These are phyloP conservation scores for Starmerella bombicola DNA, from an alignment of 805 yeast species.

Conservation along the genomic window DNA sequence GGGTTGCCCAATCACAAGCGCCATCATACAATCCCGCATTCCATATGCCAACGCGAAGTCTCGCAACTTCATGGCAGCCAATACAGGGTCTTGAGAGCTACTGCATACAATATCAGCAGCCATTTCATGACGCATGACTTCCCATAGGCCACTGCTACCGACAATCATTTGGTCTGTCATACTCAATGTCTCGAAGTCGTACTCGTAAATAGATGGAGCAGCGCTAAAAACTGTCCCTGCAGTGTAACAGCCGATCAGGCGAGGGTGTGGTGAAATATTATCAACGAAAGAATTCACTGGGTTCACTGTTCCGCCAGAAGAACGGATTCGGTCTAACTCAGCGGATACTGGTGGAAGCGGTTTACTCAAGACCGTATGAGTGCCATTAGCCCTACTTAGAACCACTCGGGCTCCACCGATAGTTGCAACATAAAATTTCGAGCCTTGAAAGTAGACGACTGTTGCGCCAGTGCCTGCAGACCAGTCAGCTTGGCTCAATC, in stretches of 20 bases:
- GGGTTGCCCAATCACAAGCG: conserved; percentile 41
- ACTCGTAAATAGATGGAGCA: conserved; percentile 54
- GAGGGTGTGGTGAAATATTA: conserved; percentile 54
- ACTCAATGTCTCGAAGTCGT: conserved; percentile 42
- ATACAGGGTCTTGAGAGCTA: conserved; percentile 62
- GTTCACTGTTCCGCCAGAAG: conserved; percentile 82
- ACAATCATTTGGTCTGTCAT: conserved; percentile 76
- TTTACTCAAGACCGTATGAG: conserved; percentile 62
- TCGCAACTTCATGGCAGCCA: conserved; percentile 84
- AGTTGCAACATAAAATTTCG: conserved; percentile 64
- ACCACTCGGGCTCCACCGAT: conserved; percentile 84
- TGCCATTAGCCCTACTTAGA: conserved; percentile 69
- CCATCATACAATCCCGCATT: conserved; percentile 68
- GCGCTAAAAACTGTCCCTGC: conserved; percentile 79
- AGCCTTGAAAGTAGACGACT: conserved; percentile 62
- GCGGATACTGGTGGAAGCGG: conserved; percentile 66
- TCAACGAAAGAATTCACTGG: conserved; percentile 80
- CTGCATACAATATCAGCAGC: conserved; percentile 86
- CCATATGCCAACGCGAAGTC: conserved; percentile 94
- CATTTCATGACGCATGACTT: conserved; percentile 62
- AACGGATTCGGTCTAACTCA: conserved; percentile 63
- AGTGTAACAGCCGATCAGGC: conserved; percentile 86
- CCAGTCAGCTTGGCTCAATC: conserved; percentile 52
- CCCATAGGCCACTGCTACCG: conserved; percentile 80
- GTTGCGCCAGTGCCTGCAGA: conserved; percentile 78